Percentiles rank a stretch among this genome's conserved stretches.
Evolutionary conservation across 257 asterid species (phyloP).

Genomic region (Striga asiatica): DNA sequence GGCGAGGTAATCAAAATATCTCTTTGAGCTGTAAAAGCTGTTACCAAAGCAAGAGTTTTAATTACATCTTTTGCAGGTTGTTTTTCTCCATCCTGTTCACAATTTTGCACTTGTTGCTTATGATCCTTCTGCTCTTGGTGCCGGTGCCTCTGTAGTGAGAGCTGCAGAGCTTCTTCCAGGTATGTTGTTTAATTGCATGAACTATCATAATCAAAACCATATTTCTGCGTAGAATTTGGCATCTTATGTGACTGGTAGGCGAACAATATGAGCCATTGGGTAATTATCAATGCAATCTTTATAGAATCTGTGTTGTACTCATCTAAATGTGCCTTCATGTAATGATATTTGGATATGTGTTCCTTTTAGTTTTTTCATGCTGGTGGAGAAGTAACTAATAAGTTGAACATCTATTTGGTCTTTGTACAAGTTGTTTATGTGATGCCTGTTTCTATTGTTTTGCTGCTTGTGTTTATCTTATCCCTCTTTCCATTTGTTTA

Average conservation of each 20-base stretch:
- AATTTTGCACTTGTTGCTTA: slow-evolving; percentile 95
- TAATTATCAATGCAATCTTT: not conserved
- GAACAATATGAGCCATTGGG: too few relatives aligned
- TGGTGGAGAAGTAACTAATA: not conserved
- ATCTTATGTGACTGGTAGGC: slow-evolving; percentile 2
- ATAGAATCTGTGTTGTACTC: not conserved
- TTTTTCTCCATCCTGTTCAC: slow-evolving; percentile 97
- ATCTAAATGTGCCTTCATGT: not conserved
- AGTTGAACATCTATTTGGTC: too few relatives aligned
- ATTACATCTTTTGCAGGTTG: slow-evolving; percentile 51
- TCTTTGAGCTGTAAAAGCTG: slow-evolving; percentile 12
- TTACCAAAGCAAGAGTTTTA: slow-evolving; percentile 7
- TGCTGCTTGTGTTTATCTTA: not conserved
- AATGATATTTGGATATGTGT: not conserved
- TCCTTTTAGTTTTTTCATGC: not conserved
- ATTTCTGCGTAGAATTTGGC: not conserved
- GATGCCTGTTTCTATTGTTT: slow-evolving; percentile 14
- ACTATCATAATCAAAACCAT: not conserved
- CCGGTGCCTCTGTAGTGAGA: slow-evolving; percentile 75
- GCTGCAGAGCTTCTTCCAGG: slow-evolving; percentile 99
- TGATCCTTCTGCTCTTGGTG: slow-evolving; percentile 82
- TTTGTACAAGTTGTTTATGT: not conserved
- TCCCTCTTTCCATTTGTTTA: not conserved
- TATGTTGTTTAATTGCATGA: slow-evolving; percentile 21
- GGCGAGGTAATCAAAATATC: slow-evolving; percentile 68